Base-by-base conservation (phyloP, 805 yeast genomes). In the Schwanniomyces occidentalis region DNA sequence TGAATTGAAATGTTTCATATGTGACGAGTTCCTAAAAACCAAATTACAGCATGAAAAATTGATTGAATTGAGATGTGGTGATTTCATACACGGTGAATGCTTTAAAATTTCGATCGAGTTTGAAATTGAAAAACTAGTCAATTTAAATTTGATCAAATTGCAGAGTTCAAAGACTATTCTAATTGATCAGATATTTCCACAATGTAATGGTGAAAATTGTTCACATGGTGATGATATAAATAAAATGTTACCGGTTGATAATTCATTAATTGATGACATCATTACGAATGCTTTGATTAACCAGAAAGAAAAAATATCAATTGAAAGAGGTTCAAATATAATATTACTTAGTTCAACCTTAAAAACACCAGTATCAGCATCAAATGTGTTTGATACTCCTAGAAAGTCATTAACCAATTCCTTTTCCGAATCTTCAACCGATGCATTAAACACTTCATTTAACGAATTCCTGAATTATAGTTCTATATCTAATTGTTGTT, bases 1-100 rank as follows among this genome's bases (percentile, higher is more conserved):
- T 8, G 35, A 35, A 5, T 19, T 31, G 5, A 45, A 40, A 18
- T 79, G 78, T 40, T 69, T 69, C 34, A 62, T 80, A 10, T 81
- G 88, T 49, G 70, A 70, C 5, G 79, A 80, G 32, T 61, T 68
- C 2, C 52, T 79, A 4, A 63, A 65, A 12, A 64, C 69, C 18
- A 73, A 71, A 30, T 57, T 73, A 17, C 54, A 54, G 13, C 61
- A 69, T 8, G 81, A 71, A 45, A 64, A 60, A 28, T 53, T 77
- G 2, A 54, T 80, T 9, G 71, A 69, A 37, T 57, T 80, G 20
- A 54, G 53, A 24, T 81, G 88, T 56, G 74, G 71, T 1, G 85
- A 80, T 49, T 54, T 61, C 27, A 62, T 71, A 24, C 88, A 81
- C 50, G 80, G 76, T 33, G 76, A 78, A 36, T 81, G 88, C 49